A percentile compares a stretch with the other conserved stretches of the same genome.
Conservation (phyloP, 192 early-diverging fungal genomes). For the Phycomyces blakesleeanus region DNA sequence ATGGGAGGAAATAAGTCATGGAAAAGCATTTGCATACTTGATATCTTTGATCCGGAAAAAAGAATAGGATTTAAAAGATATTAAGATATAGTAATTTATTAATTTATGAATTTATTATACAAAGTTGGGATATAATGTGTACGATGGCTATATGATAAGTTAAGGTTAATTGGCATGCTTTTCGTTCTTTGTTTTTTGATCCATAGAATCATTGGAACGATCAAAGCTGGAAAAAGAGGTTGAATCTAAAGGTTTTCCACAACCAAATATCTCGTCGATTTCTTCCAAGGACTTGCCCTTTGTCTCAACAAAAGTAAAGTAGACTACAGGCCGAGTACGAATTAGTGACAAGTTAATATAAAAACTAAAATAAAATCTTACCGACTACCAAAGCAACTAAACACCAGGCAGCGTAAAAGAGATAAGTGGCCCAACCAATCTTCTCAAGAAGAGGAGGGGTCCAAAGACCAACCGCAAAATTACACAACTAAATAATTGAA, state of each 20-base stretch:
- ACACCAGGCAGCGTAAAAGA: constrained; percentile 19
- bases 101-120: too few relatives aligned
- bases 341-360: too few relatives aligned
- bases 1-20: too few relatives aligned
- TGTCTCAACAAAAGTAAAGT: constrained; percentile 43
- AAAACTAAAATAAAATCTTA: not conserved
- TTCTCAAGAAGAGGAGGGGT: not conserved
- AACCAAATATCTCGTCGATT: constrained; percentile 39
- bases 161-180: too few relatives aligned
- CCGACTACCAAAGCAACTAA: constrained; percentile 9
- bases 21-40: too few relatives aligned
- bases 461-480: constrained; percentile 1
- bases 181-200: not conserved
- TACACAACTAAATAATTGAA: constrained; percentile 12
- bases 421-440: constrained; percentile 15
- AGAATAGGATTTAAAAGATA: too few relatives aligned
- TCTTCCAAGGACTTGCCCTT: constrained; percentile 46
- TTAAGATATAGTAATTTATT: too few relatives aligned
- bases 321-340: constrained; percentile 20
- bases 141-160: too few relatives aligned
- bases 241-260: not conserved
- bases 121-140: too few relatives aligned
- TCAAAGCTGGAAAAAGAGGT: not conserved
- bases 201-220: not conserved
- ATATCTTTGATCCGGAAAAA: too few relatives aligned